Conservation (phyloP, 2,329 filamentous ascomycete genomes). For the Lecanicillium sp. region DNA sequence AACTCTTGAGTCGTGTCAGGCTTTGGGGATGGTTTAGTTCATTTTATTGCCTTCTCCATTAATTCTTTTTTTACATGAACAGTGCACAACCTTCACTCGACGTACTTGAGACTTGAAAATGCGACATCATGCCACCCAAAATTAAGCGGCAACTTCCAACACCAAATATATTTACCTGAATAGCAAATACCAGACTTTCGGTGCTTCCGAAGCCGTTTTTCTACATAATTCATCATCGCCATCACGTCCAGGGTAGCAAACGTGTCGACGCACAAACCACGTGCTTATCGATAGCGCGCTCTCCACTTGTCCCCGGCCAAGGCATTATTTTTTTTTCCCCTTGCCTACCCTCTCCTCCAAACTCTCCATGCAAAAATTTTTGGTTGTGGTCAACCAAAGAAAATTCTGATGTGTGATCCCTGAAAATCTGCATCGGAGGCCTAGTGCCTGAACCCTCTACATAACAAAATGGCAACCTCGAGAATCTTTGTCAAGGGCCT, state of each 20-base stretch:
- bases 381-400: slow-evolving; percentile 15
- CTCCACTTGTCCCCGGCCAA: slow-evolving; percentile 7
- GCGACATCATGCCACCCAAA: too few relatives aligned
- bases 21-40: too few relatives aligned
- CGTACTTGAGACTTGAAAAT: too few relatives aligned
- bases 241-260: slow-evolving; percentile 7
- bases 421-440: slow-evolving; percentile 14
- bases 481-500: slow-evolving; percentile 75
- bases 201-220: too few relatives aligned
- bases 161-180: too few relatives aligned
- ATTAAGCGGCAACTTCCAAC: too few relatives aligned
- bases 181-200: too few relatives aligned
- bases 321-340: slow-evolving; percentile 26
- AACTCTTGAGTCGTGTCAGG: too few relatives aligned
- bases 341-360: slow-evolving; percentile 15
- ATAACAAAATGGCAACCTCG: slow-evolving; percentile 52
- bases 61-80: too few relatives aligned
- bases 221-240: too few relatives aligned
- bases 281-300: slow-evolving; percentile 19
- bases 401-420: slow-evolving; percentile 12
- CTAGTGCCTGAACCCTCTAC: slow-evolving; percentile 14
- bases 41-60: too few relatives aligned
- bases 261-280: slow-evolving; percentile 22
- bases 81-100: too few relatives aligned
- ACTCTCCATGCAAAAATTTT: slow-evolving; percentile 20